A percentile compares a stretch with the other conserved stretches of the same genome.
Conservation (phyloP, 495 filamentous ascomycete species). For the Penicillium bialowiezense region DNA sequence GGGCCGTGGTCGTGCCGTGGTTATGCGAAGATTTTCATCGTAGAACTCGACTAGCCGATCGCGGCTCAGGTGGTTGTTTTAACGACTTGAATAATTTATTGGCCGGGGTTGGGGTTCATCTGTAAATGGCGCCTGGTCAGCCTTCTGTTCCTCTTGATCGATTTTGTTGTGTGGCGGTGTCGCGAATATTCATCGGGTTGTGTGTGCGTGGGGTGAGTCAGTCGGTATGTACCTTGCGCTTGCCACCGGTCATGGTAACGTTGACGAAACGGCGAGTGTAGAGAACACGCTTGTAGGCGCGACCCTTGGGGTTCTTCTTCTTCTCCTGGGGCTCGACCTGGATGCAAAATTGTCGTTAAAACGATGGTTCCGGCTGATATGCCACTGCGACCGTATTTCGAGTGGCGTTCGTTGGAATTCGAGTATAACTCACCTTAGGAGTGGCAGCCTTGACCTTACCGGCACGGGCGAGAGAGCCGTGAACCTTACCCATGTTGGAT, state of each 20-base stretch:
- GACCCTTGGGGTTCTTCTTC: conserved; percentile 80
- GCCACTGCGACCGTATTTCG: conserved; percentile 10
- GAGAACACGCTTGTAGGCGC: conserved; percentile 93
- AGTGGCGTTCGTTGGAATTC: conserved; percentile 10
- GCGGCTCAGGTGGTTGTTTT: conserved; percentile 25
- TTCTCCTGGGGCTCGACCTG: conserved; percentile 46
- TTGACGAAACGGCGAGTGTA: conserved; percentile 99
- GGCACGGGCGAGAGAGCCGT: conserved; percentile 77
- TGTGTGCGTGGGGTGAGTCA: conserved; percentile 13
- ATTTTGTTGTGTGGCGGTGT: background rate
- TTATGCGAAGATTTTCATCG: conserved; percentile 25
- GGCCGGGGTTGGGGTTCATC: conserved; percentile 44
- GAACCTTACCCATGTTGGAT: conserved; percentile 39
- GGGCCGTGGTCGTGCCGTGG: conserved; percentile 20
- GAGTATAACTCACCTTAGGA: conserved; percentile 65
- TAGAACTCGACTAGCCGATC: conserved; percentile 24
- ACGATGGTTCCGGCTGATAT: conserved; percentile 10
- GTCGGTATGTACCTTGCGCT: conserved; percentile 80
- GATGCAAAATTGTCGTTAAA: conserved; percentile 24
- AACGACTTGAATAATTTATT: conserved; percentile 24
- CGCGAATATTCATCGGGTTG: conserved; percentile 1
- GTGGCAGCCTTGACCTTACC: conserved; percentile 95
- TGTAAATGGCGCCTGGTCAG: conserved; percentile 22
- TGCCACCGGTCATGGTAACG: conserved; percentile 97
- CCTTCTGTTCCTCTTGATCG: conserved; percentile 8